A percentile compares a stretch with the other conserved stretches of the same genome.
These are phyloP conservation scores for Actinomortierella wolfii DNA, from an alignment of 371 early-diverging fungal genomes.

Conservation along the genomic window DNA sequence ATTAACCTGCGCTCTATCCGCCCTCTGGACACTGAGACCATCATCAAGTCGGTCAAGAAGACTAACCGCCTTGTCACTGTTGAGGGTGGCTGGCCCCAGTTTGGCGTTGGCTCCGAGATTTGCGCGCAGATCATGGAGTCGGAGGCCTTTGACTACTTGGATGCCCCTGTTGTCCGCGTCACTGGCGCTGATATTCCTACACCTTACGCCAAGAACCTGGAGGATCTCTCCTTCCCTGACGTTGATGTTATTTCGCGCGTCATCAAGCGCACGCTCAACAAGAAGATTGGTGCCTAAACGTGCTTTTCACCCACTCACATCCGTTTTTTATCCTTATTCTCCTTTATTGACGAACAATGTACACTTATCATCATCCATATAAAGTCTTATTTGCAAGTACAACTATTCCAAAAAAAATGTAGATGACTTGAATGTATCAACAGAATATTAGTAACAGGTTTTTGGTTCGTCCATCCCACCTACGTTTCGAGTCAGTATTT, in stretches of 20 bases:
- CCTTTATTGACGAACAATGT: no score
- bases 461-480: no score
- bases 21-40: constrained; percentile 95
- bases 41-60: constrained; percentile 95
- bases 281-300: constrained; percentile 50
- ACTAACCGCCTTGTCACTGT: constrained; percentile 98
- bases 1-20: constrained; percentile 99
- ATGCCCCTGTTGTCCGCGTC: constrained; percentile 94
- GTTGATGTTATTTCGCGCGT: constrained; percentile 83
- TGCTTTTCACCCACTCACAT: no score
- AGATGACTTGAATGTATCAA: no score
- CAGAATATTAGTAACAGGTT: no score
- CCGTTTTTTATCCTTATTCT: neutral
- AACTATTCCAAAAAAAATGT: no score
- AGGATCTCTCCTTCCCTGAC: constrained; percentile 90
- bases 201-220: constrained; percentile 98
- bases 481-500: no score
- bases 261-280: constrained; percentile 64
- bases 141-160: constrained; percentile 95
- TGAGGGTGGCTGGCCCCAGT: constrained; percentile 98
- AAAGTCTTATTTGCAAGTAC: no score
- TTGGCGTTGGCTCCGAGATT: constrained; percentile 97
- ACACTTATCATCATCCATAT: no score
- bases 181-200: constrained; percentile 99
- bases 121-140: constrained; percentile 95